Percentiles rank a stretch among this genome's conserved stretches.
Conservation (phyloP, 495 filamentous ascomycete genomes). For the Saxophila tyrrhenica region DNA sequence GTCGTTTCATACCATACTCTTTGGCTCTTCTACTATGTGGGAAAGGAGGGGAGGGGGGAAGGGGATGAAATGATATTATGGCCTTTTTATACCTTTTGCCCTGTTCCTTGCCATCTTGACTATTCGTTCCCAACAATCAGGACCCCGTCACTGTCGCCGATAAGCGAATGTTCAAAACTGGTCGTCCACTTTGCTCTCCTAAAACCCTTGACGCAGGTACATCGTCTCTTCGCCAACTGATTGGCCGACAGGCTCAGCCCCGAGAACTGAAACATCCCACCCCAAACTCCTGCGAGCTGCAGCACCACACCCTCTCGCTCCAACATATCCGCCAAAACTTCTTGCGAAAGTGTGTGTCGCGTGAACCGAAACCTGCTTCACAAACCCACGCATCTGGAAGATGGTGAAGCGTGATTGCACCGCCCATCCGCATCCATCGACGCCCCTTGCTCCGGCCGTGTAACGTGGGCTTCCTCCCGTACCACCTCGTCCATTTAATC, state of each 20-base stretch:
- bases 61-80: not conserved
- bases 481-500: not conserved
- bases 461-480: not conserved
- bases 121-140: not conserved
- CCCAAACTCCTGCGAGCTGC: not conserved
- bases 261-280: not conserved
- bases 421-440: not conserved
- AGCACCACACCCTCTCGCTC: not conserved
- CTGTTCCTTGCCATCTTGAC: not conserved
- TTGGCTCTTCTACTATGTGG: not conserved
- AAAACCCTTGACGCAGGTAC: not conserved
- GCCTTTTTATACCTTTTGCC: not conserved
- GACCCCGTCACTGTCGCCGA: no score
- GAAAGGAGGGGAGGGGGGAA: not conserved
- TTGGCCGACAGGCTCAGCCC: not conserved
- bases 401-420: no score
- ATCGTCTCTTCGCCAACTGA: not conserved
- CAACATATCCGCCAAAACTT: not conserved
- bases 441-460: not conserved
- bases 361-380: no score
- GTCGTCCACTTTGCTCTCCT: no score
- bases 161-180: no score
- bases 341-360: not conserved
- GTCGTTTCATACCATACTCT: not conserved
- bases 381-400: no score